phyloP scores from a whole-genome alignment of 1,139 yeast genomes.

The Lodderomyces oxycetoniae region DNA sequence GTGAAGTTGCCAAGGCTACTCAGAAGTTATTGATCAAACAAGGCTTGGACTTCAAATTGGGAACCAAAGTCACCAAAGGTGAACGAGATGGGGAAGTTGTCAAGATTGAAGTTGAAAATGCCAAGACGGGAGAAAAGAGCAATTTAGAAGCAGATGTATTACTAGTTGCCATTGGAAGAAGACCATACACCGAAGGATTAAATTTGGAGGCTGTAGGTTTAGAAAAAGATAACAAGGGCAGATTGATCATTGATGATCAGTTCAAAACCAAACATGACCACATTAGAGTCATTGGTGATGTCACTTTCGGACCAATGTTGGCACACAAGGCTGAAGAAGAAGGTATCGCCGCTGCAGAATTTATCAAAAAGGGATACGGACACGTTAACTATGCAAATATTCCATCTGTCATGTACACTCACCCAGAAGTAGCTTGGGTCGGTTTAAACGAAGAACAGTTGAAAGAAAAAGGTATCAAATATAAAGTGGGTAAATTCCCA shows the following conservation, averaged over 20 bases:
- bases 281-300: slow-evolving; percentile 97
- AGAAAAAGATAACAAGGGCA: slow-evolving; percentile 87
- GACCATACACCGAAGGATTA: slow-evolving; percentile 91
- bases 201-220: slow-evolving; percentile 85
- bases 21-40: slow-evolving; percentile 91
- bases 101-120: slow-evolving; percentile 82
- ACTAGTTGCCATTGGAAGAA: slow-evolving; percentile 97
- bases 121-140: slow-evolving; percentile 79
- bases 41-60: slow-evolving; percentile 88
- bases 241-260: slow-evolving; percentile 90
- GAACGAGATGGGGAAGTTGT: slow-evolving; percentile 85
- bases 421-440: slow-evolving; percentile 99
- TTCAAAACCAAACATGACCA: slow-evolving; percentile 89
- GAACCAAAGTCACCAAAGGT: slow-evolving; percentile 87
- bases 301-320: slow-evolving; percentile 97
- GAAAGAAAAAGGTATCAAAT: slow-evolving; percentile 87
- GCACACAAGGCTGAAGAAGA: slow-evolving; percentile 99
- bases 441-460: slow-evolving; percentile 95
- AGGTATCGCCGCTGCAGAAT: slow-evolving; percentile 98
- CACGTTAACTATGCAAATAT: slow-evolving; percentile 97
- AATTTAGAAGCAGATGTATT: slow-evolving; percentile 84
- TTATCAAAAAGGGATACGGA: slow-evolving; percentile 88
- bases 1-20: slow-evolving; percentile 83
- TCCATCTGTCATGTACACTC: slow-evolving; percentile 98
- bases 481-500: slow-evolving; percentile 96